These are phyloP conservation scores for Dioscorea alata DNA, from an alignment of 106 monocot species.

Conservation along the genomic window DNA sequence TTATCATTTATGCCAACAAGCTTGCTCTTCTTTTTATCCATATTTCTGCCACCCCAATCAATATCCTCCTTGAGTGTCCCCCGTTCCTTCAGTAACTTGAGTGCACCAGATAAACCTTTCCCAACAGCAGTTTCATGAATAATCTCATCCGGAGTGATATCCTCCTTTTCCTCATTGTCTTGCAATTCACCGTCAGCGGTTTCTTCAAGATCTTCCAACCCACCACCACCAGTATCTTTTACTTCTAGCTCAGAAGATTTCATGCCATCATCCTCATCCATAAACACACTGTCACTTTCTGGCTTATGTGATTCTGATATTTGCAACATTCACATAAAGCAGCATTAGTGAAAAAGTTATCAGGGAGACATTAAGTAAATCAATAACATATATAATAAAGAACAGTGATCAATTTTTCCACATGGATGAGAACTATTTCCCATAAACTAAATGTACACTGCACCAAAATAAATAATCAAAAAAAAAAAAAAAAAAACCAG, in stretches of 20 bases:
- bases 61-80: conserved; percentile 82
- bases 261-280: conserved; percentile 57
- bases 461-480: too few species aligned
- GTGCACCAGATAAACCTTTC: conserved; percentile 83
- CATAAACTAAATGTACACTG: too few species aligned
- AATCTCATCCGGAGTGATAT: conserved; percentile 59
- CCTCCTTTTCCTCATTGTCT: conserved; percentile 29
- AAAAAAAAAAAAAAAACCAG: too few species aligned
- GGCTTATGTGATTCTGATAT: conserved; percentile 51
- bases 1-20: conserved; percentile 72
- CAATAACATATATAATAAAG: too few species aligned
- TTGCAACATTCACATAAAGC: not conserved
- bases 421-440: too few species aligned
- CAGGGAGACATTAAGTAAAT: too few species aligned
- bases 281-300: conserved; percentile 82
- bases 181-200: conserved; percentile 25
- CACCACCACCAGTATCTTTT: conserved; percentile 23
- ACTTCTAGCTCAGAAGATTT: conserved; percentile 22
- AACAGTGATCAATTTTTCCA: too few species aligned
- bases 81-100: conserved; percentile 80
- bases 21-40: conserved; percentile 98
- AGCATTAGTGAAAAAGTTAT: too few species aligned
- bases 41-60: conserved; percentile 93
- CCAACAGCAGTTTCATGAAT: conserved; percentile 87
- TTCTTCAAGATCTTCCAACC: conserved; percentile 46